Conservation (phyloP, 2,329 filamentous ascomycete genomes). For the Diaporthe capsici region DNA sequence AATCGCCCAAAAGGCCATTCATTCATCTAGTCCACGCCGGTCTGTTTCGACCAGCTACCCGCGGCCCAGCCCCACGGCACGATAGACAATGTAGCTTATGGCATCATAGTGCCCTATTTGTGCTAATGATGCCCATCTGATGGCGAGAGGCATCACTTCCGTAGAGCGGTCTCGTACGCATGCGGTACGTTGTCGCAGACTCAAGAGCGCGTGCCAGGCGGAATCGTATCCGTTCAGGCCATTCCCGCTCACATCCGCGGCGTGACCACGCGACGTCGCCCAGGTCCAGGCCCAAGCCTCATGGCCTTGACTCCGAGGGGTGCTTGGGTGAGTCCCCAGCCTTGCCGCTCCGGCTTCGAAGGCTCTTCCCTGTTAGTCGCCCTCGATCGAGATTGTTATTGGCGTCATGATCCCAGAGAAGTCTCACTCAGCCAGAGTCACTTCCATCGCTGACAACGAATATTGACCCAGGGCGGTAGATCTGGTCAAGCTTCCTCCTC, state of each 20-base stretch:
- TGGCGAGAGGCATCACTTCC: background rate
- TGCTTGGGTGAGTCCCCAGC: background rate
- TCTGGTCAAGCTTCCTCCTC: conserved; percentile 26
- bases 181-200: background rate
- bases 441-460: conserved; percentile 7
- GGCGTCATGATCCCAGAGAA: background rate
- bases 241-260: background rate
- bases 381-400: background rate
- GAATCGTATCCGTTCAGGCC: background rate
- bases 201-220: background rate
- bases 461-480: background rate
- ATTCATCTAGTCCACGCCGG: background rate
- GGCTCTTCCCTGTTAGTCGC: background rate
- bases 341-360: background rate
- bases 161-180: background rate
- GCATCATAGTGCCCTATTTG: background rate
- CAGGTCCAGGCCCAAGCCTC: background rate
- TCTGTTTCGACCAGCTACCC: background rate
- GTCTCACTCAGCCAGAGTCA: background rate
- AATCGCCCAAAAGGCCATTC: background rate
- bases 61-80: background rate
- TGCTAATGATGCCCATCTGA: background rate
- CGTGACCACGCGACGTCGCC: background rate
- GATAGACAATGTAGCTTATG: background rate
- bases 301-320: background rate